Base-by-base conservation (phyloP, 2,329 filamentous ascomycete species). In the Paracorniculantispora psalliotae region DNA sequence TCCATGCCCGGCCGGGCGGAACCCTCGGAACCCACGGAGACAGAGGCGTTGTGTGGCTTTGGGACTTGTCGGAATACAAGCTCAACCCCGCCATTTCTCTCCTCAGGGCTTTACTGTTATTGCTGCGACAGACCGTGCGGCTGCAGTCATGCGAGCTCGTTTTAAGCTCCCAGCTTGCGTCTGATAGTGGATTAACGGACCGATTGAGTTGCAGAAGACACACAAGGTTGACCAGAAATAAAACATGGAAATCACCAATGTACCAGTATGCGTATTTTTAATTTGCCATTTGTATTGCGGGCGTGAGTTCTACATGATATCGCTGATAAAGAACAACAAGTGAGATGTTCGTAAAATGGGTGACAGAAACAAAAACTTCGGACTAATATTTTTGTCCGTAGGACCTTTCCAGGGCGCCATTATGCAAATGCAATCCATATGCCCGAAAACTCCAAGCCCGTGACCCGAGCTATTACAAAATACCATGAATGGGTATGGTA, bases 351-450 rank as follows among this genome's bases (percentile, higher is more conserved):
- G 21, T 2, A 19, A 41, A 50, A 56, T 26, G 13, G 41, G 12
- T n/a, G 39, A 50, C 25, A n/a, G 21, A 49, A 21, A 49, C 28
- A 56, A 39, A 37, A 37, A 48, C 44, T 23, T 57, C 46, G 54
- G 46, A 50, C 46, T 46, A 49, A 30, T 57, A 30, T 57, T 57
- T 21, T 21, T 57, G 54, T 57, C 54, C 54, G 54, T 25, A 37
- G 25, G 23, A 43, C 54, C 46, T 49, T 57, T 30, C 54, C 46
- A 21, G 46, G 46, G 46, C 54, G 54, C 54, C 54, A 50, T 26
- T 57, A 57, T 57, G 54, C 54, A 49, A 57, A 57, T 57, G 53
- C 30, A 48, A 48, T 25, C 54, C 46, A 57, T 21, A 35, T 41
- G 8, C 35, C 54, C 35, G 9, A 43, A 50, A 57, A 57, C 54